A percentile compares a stretch with the other conserved stretches of the same genome.
phyloP scores from a whole-genome alignment of 1,284 basidiomycete species.

The Naganishia liquefaciens region DNA sequence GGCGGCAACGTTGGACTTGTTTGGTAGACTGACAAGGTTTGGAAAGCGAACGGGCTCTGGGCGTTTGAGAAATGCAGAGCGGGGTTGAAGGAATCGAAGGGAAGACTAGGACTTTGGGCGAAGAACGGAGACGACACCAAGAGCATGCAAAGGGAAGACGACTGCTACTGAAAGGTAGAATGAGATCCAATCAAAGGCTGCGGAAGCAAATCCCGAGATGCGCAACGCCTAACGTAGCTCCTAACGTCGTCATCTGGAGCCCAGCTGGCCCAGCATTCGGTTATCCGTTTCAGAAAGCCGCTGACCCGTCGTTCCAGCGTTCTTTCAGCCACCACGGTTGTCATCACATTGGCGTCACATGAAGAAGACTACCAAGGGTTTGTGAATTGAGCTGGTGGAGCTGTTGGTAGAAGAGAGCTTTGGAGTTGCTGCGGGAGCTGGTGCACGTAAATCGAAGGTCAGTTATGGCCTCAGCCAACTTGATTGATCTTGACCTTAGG shows the following conservation, averaged over 20 bases:
- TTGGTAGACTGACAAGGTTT: too few species aligned
- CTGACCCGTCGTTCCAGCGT: constrained; percentile 8
- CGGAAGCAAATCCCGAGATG: not conserved
- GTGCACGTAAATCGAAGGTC: too few species aligned
- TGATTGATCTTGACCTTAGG: too few species aligned
- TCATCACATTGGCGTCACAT: too few species aligned
- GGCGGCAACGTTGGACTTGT: too few species aligned
- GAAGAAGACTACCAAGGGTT: too few species aligned
- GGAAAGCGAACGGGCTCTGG: not conserved
- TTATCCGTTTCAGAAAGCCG: constrained; percentile 6
- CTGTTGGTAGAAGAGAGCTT: too few species aligned
- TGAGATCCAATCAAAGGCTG: constrained; percentile 5
- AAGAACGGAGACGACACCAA: not conserved
- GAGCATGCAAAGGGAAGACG: not conserved
- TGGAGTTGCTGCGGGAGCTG: too few species aligned
- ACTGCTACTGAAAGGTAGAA: not conserved
- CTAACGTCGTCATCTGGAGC: constrained; percentile 11
- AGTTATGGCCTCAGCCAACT: too few species aligned
- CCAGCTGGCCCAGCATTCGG: not conserved
- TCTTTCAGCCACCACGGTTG: too few species aligned
- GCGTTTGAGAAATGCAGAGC: not conserved
- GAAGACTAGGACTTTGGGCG: not conserved
- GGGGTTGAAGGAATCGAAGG: not conserved
- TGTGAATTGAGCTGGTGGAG: too few species aligned
- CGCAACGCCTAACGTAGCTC: too few species aligned